Base-by-base conservation (phyloP, 2,329 filamentous ascomycete genomes). In the Talaromyces amestolkiae region DNA sequence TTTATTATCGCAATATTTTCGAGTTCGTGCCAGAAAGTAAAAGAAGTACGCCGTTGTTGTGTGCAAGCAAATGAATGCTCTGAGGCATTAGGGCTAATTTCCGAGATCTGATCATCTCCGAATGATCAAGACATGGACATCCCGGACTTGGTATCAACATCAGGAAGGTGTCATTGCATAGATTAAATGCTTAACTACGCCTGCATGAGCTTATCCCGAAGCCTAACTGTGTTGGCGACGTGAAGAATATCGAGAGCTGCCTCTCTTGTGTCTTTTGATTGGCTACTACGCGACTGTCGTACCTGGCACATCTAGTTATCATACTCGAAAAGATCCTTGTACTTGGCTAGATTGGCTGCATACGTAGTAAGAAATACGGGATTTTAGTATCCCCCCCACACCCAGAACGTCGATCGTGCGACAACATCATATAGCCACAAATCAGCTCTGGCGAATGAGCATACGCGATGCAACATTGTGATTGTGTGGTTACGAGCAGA, bases 381-480 rank as follows among this genome's bases (percentile, higher is more conserved):
- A 53, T 53, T 37, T 56, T 15, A 37, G 15, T n/a, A 15, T 3
- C 43, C 58, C 41, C 58, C 59, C 13, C 45, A 51, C 43, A 31
- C 5, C 6, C 27, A 15, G 41, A 47, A 33, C 31, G 56, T 59
- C 56, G 56, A 59, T 59, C 56, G 39, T 59, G 37, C 39, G 45
- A 45, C 35, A 31, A 31, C 27, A 31, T 31, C 27, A 31, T 27
- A 59, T 22, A 49, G 22, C 27, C 49, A 19, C 45, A 63, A 54
- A 54, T 54, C 51, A 39, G 22, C 56, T 59, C 22, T 35, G 41
- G 45, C 62, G 62, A 64, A 64, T 64, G 41, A 64, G 41, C 33
- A 51, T 64, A 19, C 24, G 1, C 53, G 49, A 53, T 59, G 56
- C 62, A 53, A 59, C 62, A 64, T 51, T 64, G 62, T 64, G 62